Evolutionary conservation across 2,329 filamentous ascomycete genomes (phyloP).

Genomic region (Aspergillus flavus): DNA sequence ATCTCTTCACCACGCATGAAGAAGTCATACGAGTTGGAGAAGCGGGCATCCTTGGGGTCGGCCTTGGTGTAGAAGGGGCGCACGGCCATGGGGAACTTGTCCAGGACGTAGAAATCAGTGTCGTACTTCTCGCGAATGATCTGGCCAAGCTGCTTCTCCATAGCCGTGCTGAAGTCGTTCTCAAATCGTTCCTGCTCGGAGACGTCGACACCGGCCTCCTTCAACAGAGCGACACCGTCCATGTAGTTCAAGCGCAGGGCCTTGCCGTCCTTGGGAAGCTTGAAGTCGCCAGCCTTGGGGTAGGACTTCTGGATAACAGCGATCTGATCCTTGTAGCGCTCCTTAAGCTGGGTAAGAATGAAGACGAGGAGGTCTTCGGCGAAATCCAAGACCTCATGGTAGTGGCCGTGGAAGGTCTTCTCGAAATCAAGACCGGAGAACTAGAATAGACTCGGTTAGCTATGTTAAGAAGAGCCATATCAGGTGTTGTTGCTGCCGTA

Average conservation of each 20-base stretch:
- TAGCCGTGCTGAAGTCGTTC: slow-evolving; percentile 51
- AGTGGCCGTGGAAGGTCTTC: slow-evolving; percentile 53
- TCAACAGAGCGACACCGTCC: slow-evolving; percentile 51
- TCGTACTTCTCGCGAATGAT: slow-evolving; percentile 86
- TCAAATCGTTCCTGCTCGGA: slow-evolving; percentile 52
- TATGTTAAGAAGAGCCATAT: background rate
- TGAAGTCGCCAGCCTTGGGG: slow-evolving; percentile 54
- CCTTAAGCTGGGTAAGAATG: slow-evolving; percentile 50
- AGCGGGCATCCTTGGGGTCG: slow-evolving; percentile 65
- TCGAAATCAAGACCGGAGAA: slow-evolving; percentile 57
- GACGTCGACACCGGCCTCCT: slow-evolving; percentile 54
- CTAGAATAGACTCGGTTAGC: slow-evolving; percentile 32
- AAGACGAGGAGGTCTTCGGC: slow-evolving; percentile 53
- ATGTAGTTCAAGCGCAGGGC: slow-evolving; percentile 53
- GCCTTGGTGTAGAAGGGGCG: slow-evolving; percentile 92
- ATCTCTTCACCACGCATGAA: slow-evolving; percentile 73
- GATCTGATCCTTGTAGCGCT: slow-evolving; percentile 48
- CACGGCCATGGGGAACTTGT: slow-evolving; percentile 89
- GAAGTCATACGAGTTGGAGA: slow-evolving; percentile 71
- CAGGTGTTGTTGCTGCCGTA: slow-evolving; percentile 26
- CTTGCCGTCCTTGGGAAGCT: slow-evolving; percentile 52
- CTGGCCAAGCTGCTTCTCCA: slow-evolving; percentile 73
- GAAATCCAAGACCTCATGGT: slow-evolving; percentile 54
- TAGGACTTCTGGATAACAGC: slow-evolving; percentile 52
- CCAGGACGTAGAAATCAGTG: slow-evolving; percentile 94